Base-by-base conservation (phyloP, 352 stramenopile species). In the Phytophthora fragariae region DNA sequence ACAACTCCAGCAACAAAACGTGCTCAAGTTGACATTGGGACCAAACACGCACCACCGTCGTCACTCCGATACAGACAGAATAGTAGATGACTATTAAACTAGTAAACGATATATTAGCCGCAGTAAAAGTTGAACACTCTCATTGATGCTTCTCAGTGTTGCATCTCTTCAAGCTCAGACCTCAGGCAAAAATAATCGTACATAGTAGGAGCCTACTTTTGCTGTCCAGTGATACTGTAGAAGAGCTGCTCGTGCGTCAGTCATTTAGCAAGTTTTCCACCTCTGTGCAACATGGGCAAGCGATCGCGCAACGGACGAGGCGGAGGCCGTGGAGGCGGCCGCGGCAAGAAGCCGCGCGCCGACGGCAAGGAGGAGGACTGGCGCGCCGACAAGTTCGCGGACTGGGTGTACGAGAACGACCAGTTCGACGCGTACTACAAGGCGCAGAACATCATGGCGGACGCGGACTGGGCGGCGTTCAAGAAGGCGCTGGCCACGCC, bases 391-490 rank as follows among this genome's bases (percentile, higher is more conserved):
- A 86, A 85, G 61, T 97, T 92, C 74, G 78, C 81, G 35, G 90
- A 97, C 60, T 97, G 90, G 83, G 84, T 96, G 39, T 97, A 95
- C 76, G 91, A 91, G 46, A 97, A 96, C 80, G 85, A 90, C 55
- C 83, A 80, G 65, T 97, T 97, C 65, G 77, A 93, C 67, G 72
- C 87, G 62, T 97, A 95, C 81, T 97, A 97, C 85, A 85, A 92
- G 77, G 85, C 88, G 24, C 95, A 98, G 76, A 74, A 85, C 37
- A 90, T 98, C 49, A 75, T 98, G 65, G 53, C 64, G 8, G 82
- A 88, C 17, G 82, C 79, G 3, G 95, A 99, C 75, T 99, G 94
- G 93, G 81, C 90, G 2, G 76, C 77, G 14, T 98, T 99, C 79
- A 97, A 98, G 82, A 88, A 90, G 67, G 85, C 85, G 61, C 80